Conservation (phyloP, 1,284 basidiomycete genomes). For the Leccinum subspadiceum region DNA sequence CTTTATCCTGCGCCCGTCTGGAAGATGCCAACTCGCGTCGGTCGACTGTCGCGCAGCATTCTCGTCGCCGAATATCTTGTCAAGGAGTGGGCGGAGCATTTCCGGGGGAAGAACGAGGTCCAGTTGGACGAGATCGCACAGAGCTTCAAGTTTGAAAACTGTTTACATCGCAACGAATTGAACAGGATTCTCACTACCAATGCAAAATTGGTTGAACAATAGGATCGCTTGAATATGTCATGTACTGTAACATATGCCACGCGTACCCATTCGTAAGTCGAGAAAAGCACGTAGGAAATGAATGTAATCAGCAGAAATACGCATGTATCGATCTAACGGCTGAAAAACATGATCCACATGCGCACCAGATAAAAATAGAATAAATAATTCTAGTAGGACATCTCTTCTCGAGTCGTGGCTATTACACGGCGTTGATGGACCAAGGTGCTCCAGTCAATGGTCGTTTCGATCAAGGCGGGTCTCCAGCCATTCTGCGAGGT, state of each 20-base stretch:
- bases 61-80: conserved; percentile 64
- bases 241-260: neutral
- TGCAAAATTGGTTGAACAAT: conserved; percentile 12
- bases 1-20: conserved; percentile 55
- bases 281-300: neutral
- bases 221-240: neutral
- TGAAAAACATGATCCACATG: neutral
- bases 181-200: conserved; percentile 48
- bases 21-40: conserved; percentile 44
- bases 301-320: neutral
- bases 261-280: neutral
- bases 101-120: conserved; percentile 51
- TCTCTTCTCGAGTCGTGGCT: neutral
- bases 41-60: conserved; percentile 54
- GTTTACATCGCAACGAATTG: conserved; percentile 46
- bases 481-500: conserved; percentile 48
- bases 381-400: neutral
- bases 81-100: conserved; percentile 63
- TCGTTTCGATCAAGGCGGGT: conserved; percentile 38
- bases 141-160: conserved; percentile 62
- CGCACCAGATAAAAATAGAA: neutral
- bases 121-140: conserved; percentile 60
- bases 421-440: neutral
- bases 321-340: neutral
- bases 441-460: conserved; percentile 22